Percentiles rank a stretch among this genome's conserved stretches.
These are phyloP conservation scores for Papiliotrema nemorosa DNA, from an alignment of 1,284 basidiomycete species.

Conservation along the genomic window DNA sequence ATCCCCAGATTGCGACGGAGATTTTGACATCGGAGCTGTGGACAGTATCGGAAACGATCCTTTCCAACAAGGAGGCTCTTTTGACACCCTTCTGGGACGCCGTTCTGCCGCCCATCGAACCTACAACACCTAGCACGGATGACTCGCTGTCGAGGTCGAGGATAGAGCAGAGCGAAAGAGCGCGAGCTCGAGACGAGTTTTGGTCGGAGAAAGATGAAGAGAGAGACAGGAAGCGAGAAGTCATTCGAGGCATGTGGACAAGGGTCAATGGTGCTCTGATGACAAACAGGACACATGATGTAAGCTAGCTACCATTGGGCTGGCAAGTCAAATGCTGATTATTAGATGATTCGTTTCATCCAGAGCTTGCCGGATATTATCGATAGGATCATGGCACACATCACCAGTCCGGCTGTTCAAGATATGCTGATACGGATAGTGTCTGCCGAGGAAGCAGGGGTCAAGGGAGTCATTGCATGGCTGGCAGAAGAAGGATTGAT, in stretches of 20 bases:
- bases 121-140: conserved; percentile 13
- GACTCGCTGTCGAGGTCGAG: conserved; percentile 9
- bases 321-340: background rate
- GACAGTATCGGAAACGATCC: conserved; percentile 86
- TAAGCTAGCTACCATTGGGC: conserved; percentile 50
- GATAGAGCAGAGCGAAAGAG: conserved; percentile 42
- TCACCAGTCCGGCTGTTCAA: conserved; percentile 86
- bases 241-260: conserved; percentile 57
- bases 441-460: conserved; percentile 85
- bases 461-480: conserved; percentile 86
- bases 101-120: conserved; percentile 56
- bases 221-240: conserved; percentile 51
- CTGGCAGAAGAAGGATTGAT: conserved; percentile 81
- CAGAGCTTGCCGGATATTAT: conserved; percentile 77
- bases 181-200: conserved; percentile 32
- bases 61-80: conserved; percentile 60
- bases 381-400: conserved; percentile 76
- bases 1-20: conserved; percentile 91
- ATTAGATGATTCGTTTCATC: conserved; percentile 88
- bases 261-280: conserved; percentile 86
- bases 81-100: conserved; percentile 89
- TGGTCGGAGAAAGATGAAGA: conserved; percentile 43
- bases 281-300: conserved; percentile 83
- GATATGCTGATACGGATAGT: conserved; percentile 90
- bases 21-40: conserved; percentile 92